Percentiles rank a stretch among this genome's conserved stretches.
Evolutionary conservation across 441 rosid species (phyloP).

Genomic region (Mallotus repandus): DNA sequence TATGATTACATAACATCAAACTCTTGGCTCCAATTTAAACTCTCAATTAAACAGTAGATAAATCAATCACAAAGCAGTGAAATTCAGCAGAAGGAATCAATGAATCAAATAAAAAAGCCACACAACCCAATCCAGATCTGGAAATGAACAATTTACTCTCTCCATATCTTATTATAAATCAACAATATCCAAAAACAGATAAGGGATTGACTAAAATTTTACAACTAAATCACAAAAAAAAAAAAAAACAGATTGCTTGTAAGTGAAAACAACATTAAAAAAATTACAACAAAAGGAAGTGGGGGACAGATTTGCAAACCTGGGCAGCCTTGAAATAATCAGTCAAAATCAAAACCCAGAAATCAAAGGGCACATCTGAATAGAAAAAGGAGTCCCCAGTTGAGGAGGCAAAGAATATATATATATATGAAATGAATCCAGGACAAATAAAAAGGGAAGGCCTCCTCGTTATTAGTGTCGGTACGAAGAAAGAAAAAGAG

Average conservation of each 20-base stretch:
- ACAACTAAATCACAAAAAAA: background rate
- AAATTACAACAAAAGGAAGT: background rate
- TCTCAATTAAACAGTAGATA: background rate
- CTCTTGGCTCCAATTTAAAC: background rate
- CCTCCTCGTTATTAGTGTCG: slow-evolving; percentile 10
- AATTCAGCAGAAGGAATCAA: background rate
- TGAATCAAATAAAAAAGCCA: background rate
- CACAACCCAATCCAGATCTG: slow-evolving; percentile 28
- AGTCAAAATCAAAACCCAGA: slow-evolving; percentile 20
- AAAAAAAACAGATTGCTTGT: slow-evolving; percentile 9
- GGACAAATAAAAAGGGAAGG: background rate
- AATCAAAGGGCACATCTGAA: background rate
- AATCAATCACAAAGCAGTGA: background rate
- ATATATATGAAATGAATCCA: no score
- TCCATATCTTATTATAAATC: no score
- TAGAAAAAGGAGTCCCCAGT: background rate
- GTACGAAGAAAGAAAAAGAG: slow-evolving; percentile 15
- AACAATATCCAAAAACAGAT: slow-evolving; percentile 4
- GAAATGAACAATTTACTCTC: slow-evolving; percentile 8
- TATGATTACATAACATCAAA: background rate
- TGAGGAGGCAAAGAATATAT: slow-evolving; percentile 10
- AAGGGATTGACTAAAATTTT: no score
- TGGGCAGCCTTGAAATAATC: slow-evolving; percentile 10
- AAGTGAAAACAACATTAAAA: background rate
- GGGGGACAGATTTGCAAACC: slow-evolving; percentile 5